Base-by-base conservation (phyloP, 306 rosid species). In the Cucurbita ficifolia region DNA sequence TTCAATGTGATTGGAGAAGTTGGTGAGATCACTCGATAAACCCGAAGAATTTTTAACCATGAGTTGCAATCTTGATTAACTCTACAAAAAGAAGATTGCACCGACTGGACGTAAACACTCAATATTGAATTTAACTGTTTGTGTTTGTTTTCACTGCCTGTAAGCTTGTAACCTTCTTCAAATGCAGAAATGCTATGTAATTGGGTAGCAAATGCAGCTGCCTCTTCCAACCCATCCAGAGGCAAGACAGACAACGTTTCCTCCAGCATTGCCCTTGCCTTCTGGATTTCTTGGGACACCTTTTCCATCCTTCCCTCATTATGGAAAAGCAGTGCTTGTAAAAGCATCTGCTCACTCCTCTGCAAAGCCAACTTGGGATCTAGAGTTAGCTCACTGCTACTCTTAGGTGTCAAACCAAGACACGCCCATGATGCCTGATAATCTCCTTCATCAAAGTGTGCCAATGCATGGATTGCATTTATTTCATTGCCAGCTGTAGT, bases 271-370 rank as follows among this genome's bases (percentile, higher is more conserved):
- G 78, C 85, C 84, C 86, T 92, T 7, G 98, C 98, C 87, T 86
- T 88, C 81, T 84, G 93, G 83, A 90, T 79, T 65, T 92, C 96
- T 77, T 63, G 79, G 35, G 83, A 81, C 69, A 87, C 81, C 78
- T 81, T 82, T 77, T 92, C 96, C 73, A 72, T 83, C 76, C 80
- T 86, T 72, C 88, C 93, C 76, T 83, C 96, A 63, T 82, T 88
- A 50, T 75, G 88, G 53, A 83, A 81, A 80, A 92, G 96, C 86
- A 92, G 78, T 73, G 98, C 95, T 80, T 90, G 96, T 77, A 92
- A 84, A 82, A 92, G 93, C 96, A 92, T 92, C 86, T 92, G 98
- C 86, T 92, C 98, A 79, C 98, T 92, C 82, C 98, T 83, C 49
- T 87, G 98, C 93, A 92, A 83, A 79, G 96, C 96, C 78, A 90